These are phyloP conservation scores for Zizania latifolia DNA, from an alignment of 176 grass and related monocot species.

Conservation along the genomic window DNA sequence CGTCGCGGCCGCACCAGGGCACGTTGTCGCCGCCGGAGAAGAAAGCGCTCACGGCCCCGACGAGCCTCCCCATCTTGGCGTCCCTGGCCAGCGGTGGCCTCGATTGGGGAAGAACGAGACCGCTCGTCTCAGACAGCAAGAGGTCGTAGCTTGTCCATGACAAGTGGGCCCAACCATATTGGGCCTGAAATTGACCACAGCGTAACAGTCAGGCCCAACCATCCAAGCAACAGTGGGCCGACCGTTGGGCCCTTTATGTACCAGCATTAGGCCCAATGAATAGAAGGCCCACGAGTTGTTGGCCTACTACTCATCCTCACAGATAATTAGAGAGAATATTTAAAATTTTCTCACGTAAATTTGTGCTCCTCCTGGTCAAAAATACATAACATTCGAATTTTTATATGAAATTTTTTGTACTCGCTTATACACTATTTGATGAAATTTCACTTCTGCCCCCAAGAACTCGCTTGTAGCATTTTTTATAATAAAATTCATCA, in stretches of 20 bases:
- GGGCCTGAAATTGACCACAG: background rate
- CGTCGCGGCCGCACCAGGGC: background rate
- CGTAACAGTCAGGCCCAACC: background rate
- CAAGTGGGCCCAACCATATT: background rate
- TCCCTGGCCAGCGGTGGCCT: background rate
- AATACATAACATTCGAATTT: too few relatives aligned
- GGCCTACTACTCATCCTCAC: too few relatives aligned
- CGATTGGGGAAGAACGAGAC: background rate
- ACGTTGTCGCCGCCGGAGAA: background rate
- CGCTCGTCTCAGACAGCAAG: background rate
- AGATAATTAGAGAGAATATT: too few relatives aligned
- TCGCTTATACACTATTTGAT: too few relatives aligned
- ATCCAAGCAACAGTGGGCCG: background rate
- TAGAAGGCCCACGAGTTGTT: too few relatives aligned
- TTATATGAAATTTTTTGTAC: too few relatives aligned
- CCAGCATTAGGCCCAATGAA: background rate
- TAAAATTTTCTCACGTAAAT: too few relatives aligned
- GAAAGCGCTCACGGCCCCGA: background rate
- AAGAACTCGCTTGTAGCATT: too few relatives aligned
- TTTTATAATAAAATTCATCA: too few relatives aligned
- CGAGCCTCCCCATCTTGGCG: background rate
- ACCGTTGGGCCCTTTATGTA: accelerated
- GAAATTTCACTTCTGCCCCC: too few relatives aligned
- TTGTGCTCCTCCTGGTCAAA: too few relatives aligned
- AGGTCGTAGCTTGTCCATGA: background rate